Evolutionary conservation across 1,284 basidiomycete species (phyloP), one percentile per base, ranked within the genome.

Genomic region (Trichosporon inkin): DNA sequence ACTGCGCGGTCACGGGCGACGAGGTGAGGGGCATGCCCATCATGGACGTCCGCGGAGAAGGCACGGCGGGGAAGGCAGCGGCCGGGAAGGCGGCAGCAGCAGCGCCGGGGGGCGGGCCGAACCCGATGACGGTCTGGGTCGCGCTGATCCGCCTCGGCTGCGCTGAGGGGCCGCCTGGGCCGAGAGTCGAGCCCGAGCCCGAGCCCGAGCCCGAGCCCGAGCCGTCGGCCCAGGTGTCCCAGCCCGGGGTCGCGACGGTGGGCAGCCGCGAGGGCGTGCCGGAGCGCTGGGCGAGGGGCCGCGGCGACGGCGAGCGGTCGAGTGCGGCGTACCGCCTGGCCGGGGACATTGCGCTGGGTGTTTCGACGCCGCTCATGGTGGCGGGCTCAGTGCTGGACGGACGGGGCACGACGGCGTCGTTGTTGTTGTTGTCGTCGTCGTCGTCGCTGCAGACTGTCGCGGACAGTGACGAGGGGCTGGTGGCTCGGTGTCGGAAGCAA

Each of bases 191-290:
- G 44, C 44, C 44, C n/a, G 44, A 32, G 14, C 44, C 28, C 28
- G 28, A 32, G 14, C 44, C 44, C 22, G 44, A 49, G 44, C 44
- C 44, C n/a, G 44, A 32, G 14, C 44, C 28, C 28, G 28, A 32
- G 14, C 44, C 44, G 24, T 49, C 44, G 14, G 44, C 16, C 44
- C 44, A 49, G 16, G 44, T n/a, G 44, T 49, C 44, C 44, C 44
- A 49, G 24, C 44, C 28, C 44, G 24, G 44, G 5, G 17, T 17
- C 10, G 44, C 28, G 24, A 49, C 24, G 44, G 22, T 49, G 4
- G 44, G 44, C n/a, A 49, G 28, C 44, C 44, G 14, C 24, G 44
- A 49, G 44, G 44, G 44, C 22, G 44, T 49, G 44, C 44, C 44
- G 44, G 44, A 49, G 44, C 44, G 44, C 44, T 49, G 44, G 28